Evolutionary conservation across 2,329 filamentous ascomycete species (phyloP), one percentile per base, ranked within the genome.

Genomic region (Diaporthe sp.): DNA sequence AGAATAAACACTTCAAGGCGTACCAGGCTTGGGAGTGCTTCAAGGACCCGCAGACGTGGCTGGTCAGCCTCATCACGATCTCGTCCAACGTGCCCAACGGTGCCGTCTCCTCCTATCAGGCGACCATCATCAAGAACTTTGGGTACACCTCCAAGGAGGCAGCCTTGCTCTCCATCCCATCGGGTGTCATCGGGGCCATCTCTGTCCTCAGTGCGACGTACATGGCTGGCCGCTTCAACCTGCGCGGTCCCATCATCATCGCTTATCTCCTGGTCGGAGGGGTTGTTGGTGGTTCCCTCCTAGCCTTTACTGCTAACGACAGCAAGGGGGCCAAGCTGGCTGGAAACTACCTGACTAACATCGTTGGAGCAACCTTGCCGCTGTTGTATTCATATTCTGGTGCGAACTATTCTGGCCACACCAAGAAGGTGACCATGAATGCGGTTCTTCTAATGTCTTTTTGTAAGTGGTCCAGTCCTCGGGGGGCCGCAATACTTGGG

Each of bases 1-100:
- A 91, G 5, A 93, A 93, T 77, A 92, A 92, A 82, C 89, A 93
- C 76, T 92, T 90, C 82, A 92, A 92, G 79, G 80, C 86, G 78
- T 89, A 92, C 71, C 92, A 94, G 79, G 82, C 92, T 51, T 71
- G 32, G 69, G 73, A 76, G 59, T 76, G 75, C 53, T 47, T 76
- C 37, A 66, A 47, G 13, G 75, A 75, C 35, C 73, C 73, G 30
- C 75, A 77, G 71, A 75, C 76, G 4, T 78, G 77, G 77, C 59
- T 77, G 17, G 74, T 78, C 47, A 75, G 71, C 53, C 55, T 77
- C 44, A 75, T 75, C n/a, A 74, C 75, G 17, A 72, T 76, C 68
- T 71, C 74, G 9, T 72, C 68, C 17, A 77, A 77, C 27, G 73
- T 77, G 35, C 76, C 76, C 35, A 77, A 77, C 37, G 76, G 77